Percentiles rank a stretch among this genome's conserved stretches.
These are phyloP conservation scores for Syzygium oleosum DNA, from an alignment of 345 rosid species.

Conservation along the genomic window DNA sequence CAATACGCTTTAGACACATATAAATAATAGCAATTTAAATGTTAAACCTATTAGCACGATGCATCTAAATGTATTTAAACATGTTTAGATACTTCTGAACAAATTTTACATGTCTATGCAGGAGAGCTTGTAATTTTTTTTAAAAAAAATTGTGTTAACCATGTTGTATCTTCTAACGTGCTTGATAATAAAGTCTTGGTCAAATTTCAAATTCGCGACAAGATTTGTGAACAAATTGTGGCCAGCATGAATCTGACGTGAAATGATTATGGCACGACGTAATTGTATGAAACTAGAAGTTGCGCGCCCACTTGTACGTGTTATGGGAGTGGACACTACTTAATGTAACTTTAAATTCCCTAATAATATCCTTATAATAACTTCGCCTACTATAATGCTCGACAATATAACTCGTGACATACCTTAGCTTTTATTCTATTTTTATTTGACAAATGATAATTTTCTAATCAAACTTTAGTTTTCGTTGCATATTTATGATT, in stretches of 20 bases:
- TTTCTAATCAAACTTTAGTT: background rate
- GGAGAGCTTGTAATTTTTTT: background rate
- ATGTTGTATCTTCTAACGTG: background rate
- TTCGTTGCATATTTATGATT: background rate
- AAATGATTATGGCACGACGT: background rate
- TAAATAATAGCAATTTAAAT: background rate
- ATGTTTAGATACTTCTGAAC: background rate
- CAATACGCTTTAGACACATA: background rate
- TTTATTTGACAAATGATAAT: background rate
- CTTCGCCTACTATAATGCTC: background rate
- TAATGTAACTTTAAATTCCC: background rate
- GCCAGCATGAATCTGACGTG: background rate
- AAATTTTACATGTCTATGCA: background rate
- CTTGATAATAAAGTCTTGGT: background rate
- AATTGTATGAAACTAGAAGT: background rate
- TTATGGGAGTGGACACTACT: background rate
- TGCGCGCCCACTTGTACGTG: rapidly evolving
- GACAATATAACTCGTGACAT: background rate
- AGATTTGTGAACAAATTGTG: background rate
- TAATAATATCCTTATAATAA: background rate
- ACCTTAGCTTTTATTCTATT: background rate
- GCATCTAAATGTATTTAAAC: background rate
- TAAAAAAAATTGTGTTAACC: no score
- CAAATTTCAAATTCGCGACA: background rate
- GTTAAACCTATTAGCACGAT: background rate